Conservation (phyloP, 2,329 filamentous ascomycete species). For the Nemania bipapillata region DNA sequence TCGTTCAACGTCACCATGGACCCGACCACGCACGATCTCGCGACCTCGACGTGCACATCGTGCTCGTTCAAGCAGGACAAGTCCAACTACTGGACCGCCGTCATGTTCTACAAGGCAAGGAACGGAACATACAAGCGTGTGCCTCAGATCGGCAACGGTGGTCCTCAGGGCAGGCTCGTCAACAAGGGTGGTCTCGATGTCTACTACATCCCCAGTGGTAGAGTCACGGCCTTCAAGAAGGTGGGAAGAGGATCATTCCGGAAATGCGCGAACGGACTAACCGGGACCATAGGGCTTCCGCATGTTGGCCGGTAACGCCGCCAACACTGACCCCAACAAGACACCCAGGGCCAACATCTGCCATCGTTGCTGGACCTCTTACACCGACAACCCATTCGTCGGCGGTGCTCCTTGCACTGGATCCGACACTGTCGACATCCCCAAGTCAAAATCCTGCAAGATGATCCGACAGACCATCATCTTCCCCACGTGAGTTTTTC, state of each 20-base stretch:
- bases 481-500: constrained; percentile 56
- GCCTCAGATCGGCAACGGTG: constrained; percentile 58
- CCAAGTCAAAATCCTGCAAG: constrained; percentile 58
- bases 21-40: constrained; percentile 52
- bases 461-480: constrained; percentile 66
- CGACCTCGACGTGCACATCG: constrained; percentile 56
- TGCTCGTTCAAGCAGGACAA: constrained; percentile 59
- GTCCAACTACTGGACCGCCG: constrained; percentile 61
- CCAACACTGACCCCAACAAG: constrained; percentile 55
- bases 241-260: constrained; percentile 37
- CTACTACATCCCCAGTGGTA: constrained; percentile 59
- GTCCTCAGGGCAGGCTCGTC: constrained; percentile 57
- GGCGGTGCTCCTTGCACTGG: constrained; percentile 63
- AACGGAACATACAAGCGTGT: constrained; percentile 59
- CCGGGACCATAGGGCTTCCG: constrained; percentile 55
- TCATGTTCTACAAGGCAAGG: constrained; percentile 59
- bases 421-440: constrained; percentile 62
- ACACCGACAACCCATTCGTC: constrained; percentile 59
- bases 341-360: constrained; percentile 57
- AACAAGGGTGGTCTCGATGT: constrained; percentile 59
- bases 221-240: constrained; percentile 57
- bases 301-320: constrained; percentile 59
- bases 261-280: background rate
- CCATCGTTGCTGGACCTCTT: constrained; percentile 60
- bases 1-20: constrained; percentile 60